phyloP scores from a whole-genome alignment of 768 basidiomycete species.

The Auriscalpium vulgare region DNA sequence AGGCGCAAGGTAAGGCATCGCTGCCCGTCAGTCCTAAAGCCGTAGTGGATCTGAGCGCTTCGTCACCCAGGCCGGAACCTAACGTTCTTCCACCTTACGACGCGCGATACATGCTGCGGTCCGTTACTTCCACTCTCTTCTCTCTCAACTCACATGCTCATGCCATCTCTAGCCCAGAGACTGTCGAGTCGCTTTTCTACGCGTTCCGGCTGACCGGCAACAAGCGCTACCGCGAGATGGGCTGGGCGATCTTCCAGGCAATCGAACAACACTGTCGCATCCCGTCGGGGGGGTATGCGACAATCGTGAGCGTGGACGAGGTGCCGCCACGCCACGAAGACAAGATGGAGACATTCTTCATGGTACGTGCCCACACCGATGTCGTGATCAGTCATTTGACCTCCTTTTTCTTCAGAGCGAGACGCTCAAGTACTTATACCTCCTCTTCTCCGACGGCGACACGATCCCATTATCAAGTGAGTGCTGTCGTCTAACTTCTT shows the following conservation, averaged over 20 bases:
- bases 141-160: background rate
- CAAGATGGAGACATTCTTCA: constrained; percentile 93
- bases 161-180: constrained; percentile 64
- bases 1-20: constrained; percentile 48
- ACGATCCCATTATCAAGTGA: constrained; percentile 69
- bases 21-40: background rate
- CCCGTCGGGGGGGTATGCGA: constrained; percentile 76
- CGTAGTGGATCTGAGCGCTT: no score
- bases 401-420: constrained; percentile 50
- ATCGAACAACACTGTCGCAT: constrained; percentile 80
- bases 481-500: constrained; percentile 16
- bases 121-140: constrained; percentile 12
- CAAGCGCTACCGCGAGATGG: constrained; percentile 67
- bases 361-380: constrained; percentile 40
- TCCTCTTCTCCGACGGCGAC: constrained; percentile 70
- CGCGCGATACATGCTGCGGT: constrained; percentile 89
- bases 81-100: constrained; percentile 45
- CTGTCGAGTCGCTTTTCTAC: constrained; percentile 87
- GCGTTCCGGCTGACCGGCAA: constrained; percentile 89
- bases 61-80: no score
- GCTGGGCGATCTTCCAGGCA: constrained; percentile 85
- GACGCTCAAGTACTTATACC: constrained; percentile 85
- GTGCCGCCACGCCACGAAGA: constrained; percentile 64
- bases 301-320: constrained; percentile 78
- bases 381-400: background rate